These are phyloP conservation scores for Fraxinus excelsior DNA, from an alignment of 257 asterid genomes.

Conservation along the genomic window DNA sequence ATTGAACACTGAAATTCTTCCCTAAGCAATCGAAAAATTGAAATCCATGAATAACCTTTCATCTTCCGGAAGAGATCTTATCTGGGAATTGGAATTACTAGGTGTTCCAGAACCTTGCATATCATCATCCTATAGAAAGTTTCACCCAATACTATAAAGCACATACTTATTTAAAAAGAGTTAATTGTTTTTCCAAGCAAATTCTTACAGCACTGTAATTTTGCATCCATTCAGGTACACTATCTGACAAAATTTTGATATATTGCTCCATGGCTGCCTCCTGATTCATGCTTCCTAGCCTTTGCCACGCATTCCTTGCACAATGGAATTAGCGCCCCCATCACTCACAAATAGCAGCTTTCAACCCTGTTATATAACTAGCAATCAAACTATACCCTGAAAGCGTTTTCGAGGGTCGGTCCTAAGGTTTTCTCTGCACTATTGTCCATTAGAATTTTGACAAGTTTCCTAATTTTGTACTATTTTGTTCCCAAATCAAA, in stretches of 20 bases:
- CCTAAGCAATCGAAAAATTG: neutral
- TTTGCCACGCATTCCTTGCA: slow-evolving; percentile 97
- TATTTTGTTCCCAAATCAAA: too few relatives aligned
- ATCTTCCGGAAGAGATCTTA: slow-evolving; percentile 25
- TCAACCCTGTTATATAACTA: slow-evolving; percentile 73
- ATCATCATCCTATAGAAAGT: slow-evolving; percentile 41
- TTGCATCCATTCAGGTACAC: slow-evolving; percentile 54
- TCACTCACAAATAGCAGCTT: slow-evolving; percentile 77
- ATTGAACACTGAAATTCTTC: neutral
- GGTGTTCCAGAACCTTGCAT: slow-evolving; percentile 25
- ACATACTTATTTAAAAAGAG: neutral
- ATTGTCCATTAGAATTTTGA: too few relatives aligned
- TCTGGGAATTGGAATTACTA: slow-evolving; percentile 10
- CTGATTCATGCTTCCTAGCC: slow-evolving; percentile 73
- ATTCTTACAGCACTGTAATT: slow-evolving; percentile 49
- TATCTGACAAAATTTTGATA: slow-evolving; percentile 53
- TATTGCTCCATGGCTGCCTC: slow-evolving; percentile 90
- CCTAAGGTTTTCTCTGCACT: too few relatives aligned
- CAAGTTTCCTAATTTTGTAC: too few relatives aligned
- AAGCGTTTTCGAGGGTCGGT: too few relatives aligned
- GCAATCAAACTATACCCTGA: slow-evolving; percentile 75
- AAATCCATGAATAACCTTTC: slow-evolving; percentile 36
- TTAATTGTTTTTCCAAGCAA: neutral
- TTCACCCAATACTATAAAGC: slow-evolving; percentile 2
- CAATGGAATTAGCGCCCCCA: slow-evolving; percentile 76